Evolutionary conservation across 2,329 filamentous ascomycete species (phyloP), one percentile per base, ranked within the genome.

Genomic region (Talaromyces sp.): DNA sequence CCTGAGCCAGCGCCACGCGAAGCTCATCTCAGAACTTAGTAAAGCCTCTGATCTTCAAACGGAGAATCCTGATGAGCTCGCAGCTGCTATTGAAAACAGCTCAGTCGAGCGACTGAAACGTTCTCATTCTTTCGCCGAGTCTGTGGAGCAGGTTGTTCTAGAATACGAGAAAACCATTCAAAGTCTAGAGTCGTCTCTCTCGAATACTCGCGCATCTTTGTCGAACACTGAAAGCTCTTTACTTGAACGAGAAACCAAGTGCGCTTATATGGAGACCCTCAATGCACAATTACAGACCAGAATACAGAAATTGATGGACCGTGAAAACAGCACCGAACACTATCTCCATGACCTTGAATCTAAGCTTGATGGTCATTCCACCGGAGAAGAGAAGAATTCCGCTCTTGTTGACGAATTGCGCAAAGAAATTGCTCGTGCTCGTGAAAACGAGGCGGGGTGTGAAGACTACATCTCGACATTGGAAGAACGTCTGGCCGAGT

Each of bases 111-210:
- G 94, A 55, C 77, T 97, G 63, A 95, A 97, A 70, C 87, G 94
- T 40, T 99, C 95, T 17, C 96, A 95, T 70, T 95, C 90, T 0
- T 97, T 99, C 70, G 92, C 93, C 1, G 89, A 96, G 70, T 93
- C 93, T 28, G 93, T 99, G 19, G 94, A 99, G 68, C 89, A 96
- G 69, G 91, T 99, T 21, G 91, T 99, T 2, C 78, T 97, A 51
- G 94, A 99, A 74, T 99, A 99, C 70, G 95, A 99, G 73, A 97
- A 96, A 80, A 99, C 95, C 0, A 99, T 99, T 52, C 92, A 97
- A 71, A 88, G 85, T 55, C 82, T 99, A 15, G 94, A 99, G 73
- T 86, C 91, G 53, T 97, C 92, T 1, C 83, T 99, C 13, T 92
- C 92, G 0, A 94, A 86, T 67, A 97, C 94, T 1, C 84, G 94